Evolutionary conservation across 805 yeast species (phyloP).

Genomic region (Hanseniaspora pseudoguilliermondii): DNA sequence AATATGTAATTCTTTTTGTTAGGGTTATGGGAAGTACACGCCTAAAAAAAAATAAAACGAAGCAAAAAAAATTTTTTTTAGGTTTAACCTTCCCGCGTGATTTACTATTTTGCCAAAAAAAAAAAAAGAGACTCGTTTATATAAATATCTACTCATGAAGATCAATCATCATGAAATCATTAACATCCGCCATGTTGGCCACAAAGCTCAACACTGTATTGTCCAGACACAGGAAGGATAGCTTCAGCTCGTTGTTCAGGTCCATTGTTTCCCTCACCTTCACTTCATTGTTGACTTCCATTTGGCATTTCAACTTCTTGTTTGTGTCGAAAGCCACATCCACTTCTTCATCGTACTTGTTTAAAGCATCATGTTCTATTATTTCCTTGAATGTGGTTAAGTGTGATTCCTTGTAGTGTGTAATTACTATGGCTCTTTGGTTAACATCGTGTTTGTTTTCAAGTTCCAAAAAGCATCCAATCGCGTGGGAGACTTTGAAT

Average conservation of each 20-base stretch:
- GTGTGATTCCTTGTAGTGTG: background rate
- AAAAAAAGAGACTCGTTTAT: background rate
- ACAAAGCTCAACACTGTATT: background rate
- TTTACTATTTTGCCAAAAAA: too few species aligned
- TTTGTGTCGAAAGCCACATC: background rate
- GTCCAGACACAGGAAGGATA: background rate
- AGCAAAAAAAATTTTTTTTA: background rate
- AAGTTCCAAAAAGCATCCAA: background rate
- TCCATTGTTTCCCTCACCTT: background rate
- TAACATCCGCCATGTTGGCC: background rate
- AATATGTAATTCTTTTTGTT: too few species aligned
- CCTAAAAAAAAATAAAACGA: too few species aligned
- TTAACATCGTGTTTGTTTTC: background rate
- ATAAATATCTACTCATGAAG: background rate
- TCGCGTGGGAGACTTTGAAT: background rate
- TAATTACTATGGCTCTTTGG: background rate
- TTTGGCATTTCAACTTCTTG: background rate
- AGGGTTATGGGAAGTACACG: too few species aligned
- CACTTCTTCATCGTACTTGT: background rate
- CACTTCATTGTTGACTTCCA: background rate
- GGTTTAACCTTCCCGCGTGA: background rate
- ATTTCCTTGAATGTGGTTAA: background rate
- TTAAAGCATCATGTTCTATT: background rate
- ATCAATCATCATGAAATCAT: slow-evolving; percentile 7
- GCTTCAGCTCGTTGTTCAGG: background rate